Conservation (phyloP, 2,329 filamentous ascomycete species). For the Neurospora sp. region DNA sequence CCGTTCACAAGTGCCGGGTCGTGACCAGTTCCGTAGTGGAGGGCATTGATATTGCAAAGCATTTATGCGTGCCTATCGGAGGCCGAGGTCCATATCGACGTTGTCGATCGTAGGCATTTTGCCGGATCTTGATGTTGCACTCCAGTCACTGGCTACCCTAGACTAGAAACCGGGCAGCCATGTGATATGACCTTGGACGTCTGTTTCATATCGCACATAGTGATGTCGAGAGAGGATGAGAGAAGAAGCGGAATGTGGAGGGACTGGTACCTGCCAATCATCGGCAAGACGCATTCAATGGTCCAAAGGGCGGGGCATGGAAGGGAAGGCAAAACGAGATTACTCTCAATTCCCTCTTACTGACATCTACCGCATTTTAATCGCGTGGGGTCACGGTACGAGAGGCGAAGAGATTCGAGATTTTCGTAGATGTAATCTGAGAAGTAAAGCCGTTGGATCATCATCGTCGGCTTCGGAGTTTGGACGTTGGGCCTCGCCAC, state of each 20-base stretch:
- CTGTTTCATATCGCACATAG: not conserved
- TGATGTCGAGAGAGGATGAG: not conserved
- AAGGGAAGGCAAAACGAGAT: too few relatives aligned
- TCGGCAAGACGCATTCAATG: not conserved
- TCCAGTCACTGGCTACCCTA: not conserved
- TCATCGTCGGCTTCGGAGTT: too few relatives aligned
- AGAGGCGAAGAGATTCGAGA: too few relatives aligned
- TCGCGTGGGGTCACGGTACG: too few relatives aligned
- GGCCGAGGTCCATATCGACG: not conserved
- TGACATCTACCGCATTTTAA: too few relatives aligned
- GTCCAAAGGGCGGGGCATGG: not conserved
- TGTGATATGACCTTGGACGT: not conserved
- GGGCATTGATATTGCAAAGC: slow-evolving; percentile 2
- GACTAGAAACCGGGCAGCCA: not conserved
- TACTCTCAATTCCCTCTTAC: too few relatives aligned
- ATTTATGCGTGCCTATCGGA: slow-evolving; percentile 11
- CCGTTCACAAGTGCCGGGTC: slow-evolving; percentile 8
- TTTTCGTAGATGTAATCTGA: too few relatives aligned
- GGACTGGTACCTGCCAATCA: not conserved
- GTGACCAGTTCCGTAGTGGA: slow-evolving; percentile 1
- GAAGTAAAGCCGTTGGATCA: too few relatives aligned
- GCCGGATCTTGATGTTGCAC: slow-evolving; percentile 1
- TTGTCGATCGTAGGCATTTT: slow-evolving; percentile 8
- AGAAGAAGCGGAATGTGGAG: not conserved
- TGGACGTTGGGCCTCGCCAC: too few relatives aligned